Evolutionary conservation across 768 basidiomycete species (phyloP), one percentile per base, ranked within the genome.

Genomic region (Russula compacta): DNA sequence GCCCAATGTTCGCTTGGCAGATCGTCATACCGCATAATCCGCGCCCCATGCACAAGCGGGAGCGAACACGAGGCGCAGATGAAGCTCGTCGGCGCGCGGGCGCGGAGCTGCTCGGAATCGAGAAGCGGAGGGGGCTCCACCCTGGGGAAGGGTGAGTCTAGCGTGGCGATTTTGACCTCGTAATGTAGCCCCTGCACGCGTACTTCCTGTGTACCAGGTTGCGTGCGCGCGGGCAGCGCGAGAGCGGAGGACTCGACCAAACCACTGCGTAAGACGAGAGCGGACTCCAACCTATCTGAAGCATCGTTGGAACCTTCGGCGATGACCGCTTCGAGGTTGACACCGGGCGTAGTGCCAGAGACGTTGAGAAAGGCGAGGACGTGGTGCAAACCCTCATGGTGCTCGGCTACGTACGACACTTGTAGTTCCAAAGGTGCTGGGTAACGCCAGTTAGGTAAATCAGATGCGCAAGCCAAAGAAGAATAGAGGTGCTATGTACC

Each of bases 1-100:
- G 92, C 87, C 95, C 95, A 98, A 68, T 98, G 88, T 70, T 98
- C 95, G 4, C 91, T 94, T 3, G 95, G 95, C 12, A 98, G 76
- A 69, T 97, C 94, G 42, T 85, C 82, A 72, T 89, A 98, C 48
- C 73, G 75, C 29, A 61, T 63, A 19, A 83, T 70, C 44, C 73
- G 75, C 6, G 81, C 72, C 0, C 79, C 73, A 40, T 86, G 79
- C 12, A 79, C 71, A 38, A 95, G 73, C 11, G 87, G 85, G 10
- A 91, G 75, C 3, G 88, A 86, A 69, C 93, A 95, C 1, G 85
- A 86, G 3, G 86, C 76, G 68, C 93, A 95, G 14, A 82, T 79
- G 74, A 91, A 92, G 4, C 81, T 79, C 6, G 81, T 81, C 0
- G 89, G 89, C 5, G 72, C 74, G 17, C 80, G 71, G 0, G 74